Percentiles rank a stretch among this genome's conserved stretches.
Evolutionary conservation across 331 rosid genomes (phyloP).

Genomic region (Malus hybrid): DNA sequence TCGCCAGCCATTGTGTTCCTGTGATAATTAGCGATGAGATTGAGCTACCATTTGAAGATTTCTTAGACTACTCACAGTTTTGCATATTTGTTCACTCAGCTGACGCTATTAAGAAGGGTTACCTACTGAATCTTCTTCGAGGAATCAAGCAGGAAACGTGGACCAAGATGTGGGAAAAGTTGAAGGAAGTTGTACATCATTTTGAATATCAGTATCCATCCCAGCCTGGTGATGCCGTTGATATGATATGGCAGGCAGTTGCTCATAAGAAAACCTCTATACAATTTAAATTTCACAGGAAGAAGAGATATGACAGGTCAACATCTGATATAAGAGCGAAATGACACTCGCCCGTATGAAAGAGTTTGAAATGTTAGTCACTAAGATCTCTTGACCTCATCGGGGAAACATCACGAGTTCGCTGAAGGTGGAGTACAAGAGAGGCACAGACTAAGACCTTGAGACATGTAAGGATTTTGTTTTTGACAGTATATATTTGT

Average conservation of each 20-base stretch:
- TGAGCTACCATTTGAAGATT: conserved; percentile 88
- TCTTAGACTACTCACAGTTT: conserved; percentile 76
- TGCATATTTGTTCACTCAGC: conserved; percentile 58
- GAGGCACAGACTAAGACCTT: neutral
- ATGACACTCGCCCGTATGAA: conserved; percentile 1
- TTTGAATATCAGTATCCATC: conserved; percentile 90
- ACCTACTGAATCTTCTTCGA: conserved; percentile 58
- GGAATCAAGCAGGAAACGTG: conserved; percentile 52
- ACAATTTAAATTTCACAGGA: conserved; percentile 38
- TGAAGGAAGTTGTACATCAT: conserved; percentile 59
- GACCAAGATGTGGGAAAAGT: conserved; percentile 81
- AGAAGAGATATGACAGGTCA: conserved; percentile 55
- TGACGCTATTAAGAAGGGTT: conserved; percentile 58
- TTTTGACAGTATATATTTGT: neutral
- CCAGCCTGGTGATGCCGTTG: conserved; percentile 71
- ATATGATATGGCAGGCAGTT: conserved; percentile 81
- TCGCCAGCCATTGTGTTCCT: conserved; percentile 89
- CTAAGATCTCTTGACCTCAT: conserved; percentile 9
- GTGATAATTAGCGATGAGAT: conserved; percentile 86
- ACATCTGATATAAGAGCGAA: conserved; percentile 27
- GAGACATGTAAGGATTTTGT: neutral
- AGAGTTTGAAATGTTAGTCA: conserved; percentile 1
- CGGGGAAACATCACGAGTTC: neutral
- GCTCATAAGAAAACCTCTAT: conserved; percentile 41
- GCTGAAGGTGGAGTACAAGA: neutral